Conservation (phyloP, 768 basidiomycete genomes). For the Rhodotorula graminis region DNA sequence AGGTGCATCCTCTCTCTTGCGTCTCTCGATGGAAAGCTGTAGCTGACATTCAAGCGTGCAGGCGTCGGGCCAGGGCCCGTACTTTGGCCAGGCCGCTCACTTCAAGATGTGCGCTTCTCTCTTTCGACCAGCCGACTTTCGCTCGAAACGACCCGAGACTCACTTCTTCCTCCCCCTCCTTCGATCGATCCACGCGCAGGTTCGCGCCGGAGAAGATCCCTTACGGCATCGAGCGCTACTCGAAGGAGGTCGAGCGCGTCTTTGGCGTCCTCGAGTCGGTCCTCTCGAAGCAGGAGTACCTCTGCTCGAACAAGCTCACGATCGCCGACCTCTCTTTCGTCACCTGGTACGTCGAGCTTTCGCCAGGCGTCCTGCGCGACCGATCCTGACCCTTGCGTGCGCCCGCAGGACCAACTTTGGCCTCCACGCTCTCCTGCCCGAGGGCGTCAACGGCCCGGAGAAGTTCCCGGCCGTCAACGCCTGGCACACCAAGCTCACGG, state of each 20-base stretch:
- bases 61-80: constrained; percentile 26
- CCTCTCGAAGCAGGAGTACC: constrained; percentile 33
- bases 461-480: constrained; percentile 19
- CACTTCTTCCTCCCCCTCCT: not conserved
- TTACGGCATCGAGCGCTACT: constrained; percentile 33
- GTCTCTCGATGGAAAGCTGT: no score
- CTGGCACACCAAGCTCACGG: constrained; percentile 23
- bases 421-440: constrained; percentile 24
- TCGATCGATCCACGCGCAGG: no score
- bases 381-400: not conserved
- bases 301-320: constrained; percentile 34
- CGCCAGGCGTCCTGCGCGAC: not conserved
- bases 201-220: constrained; percentile 36
- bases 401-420: constrained; percentile 21
- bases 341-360: constrained; percentile 8
- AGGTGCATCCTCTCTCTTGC: not conserved
- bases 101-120: constrained; percentile 30
- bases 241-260: constrained; percentile 37
- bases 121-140: no score
- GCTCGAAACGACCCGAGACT: not conserved
- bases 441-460: constrained; percentile 20
- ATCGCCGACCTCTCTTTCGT: constrained; percentile 41
- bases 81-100: constrained; percentile 36
- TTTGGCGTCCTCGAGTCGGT: constrained; percentile 36
- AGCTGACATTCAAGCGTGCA: no score